Evolutionary conservation across 2,329 filamentous ascomycete genomes (phyloP).

Genomic region (Talaromyces amestolkiae): DNA sequence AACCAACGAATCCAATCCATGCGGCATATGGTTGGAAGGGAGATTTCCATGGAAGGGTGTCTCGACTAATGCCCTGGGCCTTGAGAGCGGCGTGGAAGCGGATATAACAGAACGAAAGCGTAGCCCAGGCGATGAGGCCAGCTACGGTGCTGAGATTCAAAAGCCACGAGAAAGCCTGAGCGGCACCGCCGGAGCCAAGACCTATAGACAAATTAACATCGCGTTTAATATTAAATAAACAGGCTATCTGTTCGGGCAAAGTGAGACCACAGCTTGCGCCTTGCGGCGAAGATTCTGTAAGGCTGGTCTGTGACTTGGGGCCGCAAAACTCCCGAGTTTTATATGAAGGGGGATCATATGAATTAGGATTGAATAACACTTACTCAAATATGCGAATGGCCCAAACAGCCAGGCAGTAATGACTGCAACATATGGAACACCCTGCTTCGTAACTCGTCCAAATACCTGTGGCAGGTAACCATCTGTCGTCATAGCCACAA

Average conservation of each 20-base stretch:
- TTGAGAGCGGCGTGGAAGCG: constrained; percentile 48
- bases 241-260: no score
- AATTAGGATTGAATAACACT: neutral
- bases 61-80: constrained; percentile 33
- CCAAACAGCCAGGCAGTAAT: constrained; percentile 52
- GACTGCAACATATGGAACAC: constrained; percentile 58
- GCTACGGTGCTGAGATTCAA: constrained; percentile 47
- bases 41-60: constrained; percentile 47
- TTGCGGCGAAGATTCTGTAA: no score
- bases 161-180: constrained; percentile 40
- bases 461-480: constrained; percentile 59
- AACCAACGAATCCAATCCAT: constrained; percentile 57
- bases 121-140: constrained; percentile 51
- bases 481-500: constrained; percentile 52
- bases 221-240: no score
- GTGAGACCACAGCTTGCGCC: no score
- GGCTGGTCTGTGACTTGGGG: no score
- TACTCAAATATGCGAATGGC: constrained; percentile 43
- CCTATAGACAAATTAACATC: constrained; percentile 18
- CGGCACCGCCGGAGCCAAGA: constrained; percentile 38
- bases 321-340: no score
- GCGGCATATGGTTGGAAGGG: constrained; percentile 61
- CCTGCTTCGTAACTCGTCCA: constrained; percentile 51
- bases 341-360: no score
- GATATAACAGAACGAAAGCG: constrained; percentile 53